Conservation (phyloP, 225 moss, liverwort and hornwort species). For the Sphagnum tenellum region DNA sequence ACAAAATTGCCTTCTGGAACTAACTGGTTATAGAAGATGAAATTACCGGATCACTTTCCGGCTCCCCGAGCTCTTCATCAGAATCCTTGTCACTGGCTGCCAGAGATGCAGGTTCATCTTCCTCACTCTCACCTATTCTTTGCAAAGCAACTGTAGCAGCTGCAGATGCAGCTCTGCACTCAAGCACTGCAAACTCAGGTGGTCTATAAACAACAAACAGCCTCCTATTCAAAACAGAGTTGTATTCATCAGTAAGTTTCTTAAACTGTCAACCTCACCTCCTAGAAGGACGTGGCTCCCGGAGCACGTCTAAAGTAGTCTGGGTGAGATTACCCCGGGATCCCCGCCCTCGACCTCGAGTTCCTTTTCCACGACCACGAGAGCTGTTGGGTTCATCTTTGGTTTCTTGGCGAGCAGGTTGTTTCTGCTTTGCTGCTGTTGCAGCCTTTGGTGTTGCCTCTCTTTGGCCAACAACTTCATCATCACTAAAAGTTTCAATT, state of each 20-base stretch:
- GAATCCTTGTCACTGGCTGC: slow-evolving; percentile 24
- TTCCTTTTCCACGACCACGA: slow-evolving; percentile 46
- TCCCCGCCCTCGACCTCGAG: slow-evolving; percentile 35
- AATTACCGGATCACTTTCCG: slow-evolving; percentile 28
- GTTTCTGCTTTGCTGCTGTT: slow-evolving; percentile 24
- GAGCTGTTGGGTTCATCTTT: slow-evolving; percentile 16
- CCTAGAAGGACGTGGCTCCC: slow-evolving; percentile 35
- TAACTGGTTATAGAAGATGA: neutral
- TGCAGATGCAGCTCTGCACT: slow-evolving; percentile 25
- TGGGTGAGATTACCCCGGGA: slow-evolving; percentile 41
- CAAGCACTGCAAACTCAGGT: neutral
- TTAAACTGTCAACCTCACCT: slow-evolving; percentile 13
- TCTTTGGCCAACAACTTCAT: slow-evolving; percentile 15
- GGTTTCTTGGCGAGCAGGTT: slow-evolving; percentile 25
- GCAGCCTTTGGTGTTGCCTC: slow-evolving; percentile 6
- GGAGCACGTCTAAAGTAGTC: slow-evolving; percentile 51
- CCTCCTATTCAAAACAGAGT: no score
- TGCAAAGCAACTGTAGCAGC: slow-evolving; percentile 20
- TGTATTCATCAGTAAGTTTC: no score
- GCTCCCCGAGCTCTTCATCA: slow-evolving; percentile 43
- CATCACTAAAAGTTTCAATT: slow-evolving; percentile 35
- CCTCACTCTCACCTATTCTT: slow-evolving; percentile 24
- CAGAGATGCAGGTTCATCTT: slow-evolving; percentile 34
- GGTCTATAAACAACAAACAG: no score
- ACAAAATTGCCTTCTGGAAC: neutral